Conservation (phyloP, 441 rosid genomes). For the Iberis amara region DNA sequence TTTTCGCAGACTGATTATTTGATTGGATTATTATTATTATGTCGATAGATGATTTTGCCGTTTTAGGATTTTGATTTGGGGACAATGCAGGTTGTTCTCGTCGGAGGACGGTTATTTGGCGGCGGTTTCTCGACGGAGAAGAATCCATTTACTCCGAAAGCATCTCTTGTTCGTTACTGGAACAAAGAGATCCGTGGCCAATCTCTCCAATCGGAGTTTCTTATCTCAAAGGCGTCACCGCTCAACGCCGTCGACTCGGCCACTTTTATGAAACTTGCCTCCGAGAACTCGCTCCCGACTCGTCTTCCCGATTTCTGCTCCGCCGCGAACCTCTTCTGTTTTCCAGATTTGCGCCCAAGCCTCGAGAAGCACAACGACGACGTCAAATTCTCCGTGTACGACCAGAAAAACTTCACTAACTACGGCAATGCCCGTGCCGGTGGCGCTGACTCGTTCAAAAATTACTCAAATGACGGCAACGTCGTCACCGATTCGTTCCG, state of each 20-base stretch:
- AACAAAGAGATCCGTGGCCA: constrained; percentile 47
- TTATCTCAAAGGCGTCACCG: constrained; percentile 69
- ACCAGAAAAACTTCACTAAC: constrained; percentile 58
- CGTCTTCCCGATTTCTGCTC: constrained; percentile 62
- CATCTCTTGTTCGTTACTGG: constrained; percentile 69
- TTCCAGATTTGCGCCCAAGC: constrained; percentile 47
- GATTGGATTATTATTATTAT: not conserved
- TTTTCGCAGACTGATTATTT: not conserved
- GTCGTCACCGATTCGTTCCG: constrained; percentile 55
- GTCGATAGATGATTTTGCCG: constrained; percentile 1
- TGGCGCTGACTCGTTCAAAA: constrained; percentile 47
- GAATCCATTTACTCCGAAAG: constrained; percentile 71
- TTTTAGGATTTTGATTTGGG: not conserved
- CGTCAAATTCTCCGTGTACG: constrained; percentile 48
- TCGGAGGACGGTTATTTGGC: constrained; percentile 29
- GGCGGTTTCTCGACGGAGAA: constrained; percentile 31
- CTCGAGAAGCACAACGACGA: constrained; percentile 47
- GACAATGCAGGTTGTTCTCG: constrained; percentile 53
- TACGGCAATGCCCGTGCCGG: constrained; percentile 49
- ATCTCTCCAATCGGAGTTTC: constrained; percentile 42
- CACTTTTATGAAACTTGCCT: constrained; percentile 56
- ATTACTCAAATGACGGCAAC: constrained; percentile 47
- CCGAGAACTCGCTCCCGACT: constrained; percentile 42
- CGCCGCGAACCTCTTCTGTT: constrained; percentile 71
- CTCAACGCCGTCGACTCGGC: constrained; percentile 55